Evolutionary conservation across 106 monocot genomes (phyloP).

Genomic region (Dactylorhiza incarnata): DNA sequence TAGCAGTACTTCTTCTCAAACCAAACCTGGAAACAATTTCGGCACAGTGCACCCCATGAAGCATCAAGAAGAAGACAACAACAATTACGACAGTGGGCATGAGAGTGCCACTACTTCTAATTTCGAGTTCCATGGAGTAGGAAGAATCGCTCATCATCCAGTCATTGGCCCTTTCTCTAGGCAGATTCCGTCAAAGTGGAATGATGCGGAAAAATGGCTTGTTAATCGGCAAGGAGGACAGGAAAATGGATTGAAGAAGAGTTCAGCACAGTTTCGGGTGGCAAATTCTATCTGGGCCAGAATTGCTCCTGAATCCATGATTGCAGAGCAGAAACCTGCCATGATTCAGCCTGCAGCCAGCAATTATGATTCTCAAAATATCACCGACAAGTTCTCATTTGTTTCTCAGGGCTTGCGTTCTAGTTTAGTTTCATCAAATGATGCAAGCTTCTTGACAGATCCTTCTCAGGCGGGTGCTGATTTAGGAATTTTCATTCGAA

Average conservation of each 20-base stretch:
- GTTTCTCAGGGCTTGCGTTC: constrained; percentile 16
- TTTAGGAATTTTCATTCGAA: neutral
- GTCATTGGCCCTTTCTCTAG: constrained; percentile 30
- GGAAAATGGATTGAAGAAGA: constrained; percentile 41
- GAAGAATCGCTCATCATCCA: constrained; percentile 18
- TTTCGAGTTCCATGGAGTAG: constrained; percentile 73
- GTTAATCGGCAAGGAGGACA: constrained; percentile 31
- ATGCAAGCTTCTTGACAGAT: constrained; percentile 9
- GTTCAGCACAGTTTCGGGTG: constrained; percentile 13
- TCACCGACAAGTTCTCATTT: constrained; percentile 44
- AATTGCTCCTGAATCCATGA: constrained; percentile 30
- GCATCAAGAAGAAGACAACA: constrained; percentile 29
- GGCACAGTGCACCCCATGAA: constrained; percentile 31
- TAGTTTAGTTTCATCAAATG: constrained; percentile 11
- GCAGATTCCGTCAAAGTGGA: constrained; percentile 89
- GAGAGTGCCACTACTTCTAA: constrained; percentile 34
- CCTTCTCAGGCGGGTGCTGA: constrained; percentile 8
- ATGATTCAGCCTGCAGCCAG: neutral
- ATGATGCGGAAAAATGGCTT: constrained; percentile 94
- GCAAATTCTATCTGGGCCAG: constrained; percentile 18
- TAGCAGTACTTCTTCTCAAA: constrained; percentile 12
- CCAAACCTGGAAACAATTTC: constrained; percentile 11
- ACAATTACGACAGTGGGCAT: constrained; percentile 40
- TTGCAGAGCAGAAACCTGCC: constrained; percentile 16
- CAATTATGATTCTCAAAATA: constrained; percentile 14